These are phyloP conservation scores for Aspergillus hancockii DNA, from an alignment of 495 filamentous ascomycete genomes.

Conservation along the genomic window DNA sequence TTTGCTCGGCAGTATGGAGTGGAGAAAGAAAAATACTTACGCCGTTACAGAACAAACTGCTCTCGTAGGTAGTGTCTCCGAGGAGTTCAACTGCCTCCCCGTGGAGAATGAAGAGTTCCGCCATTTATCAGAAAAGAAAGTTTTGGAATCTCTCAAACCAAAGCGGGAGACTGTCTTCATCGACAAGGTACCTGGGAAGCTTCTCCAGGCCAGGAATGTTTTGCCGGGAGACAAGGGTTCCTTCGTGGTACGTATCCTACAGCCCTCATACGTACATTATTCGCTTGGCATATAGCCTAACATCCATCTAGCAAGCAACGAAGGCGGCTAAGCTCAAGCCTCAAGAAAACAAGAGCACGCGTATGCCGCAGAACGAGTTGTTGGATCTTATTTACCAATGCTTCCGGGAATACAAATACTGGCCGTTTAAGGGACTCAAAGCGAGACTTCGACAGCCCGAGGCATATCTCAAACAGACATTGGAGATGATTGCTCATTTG, in stretches of 20 bases:
- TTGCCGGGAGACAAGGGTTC: slow-evolving; percentile 37
- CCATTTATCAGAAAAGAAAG: slow-evolving; percentile 58
- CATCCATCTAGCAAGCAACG: slow-evolving; percentile 34
- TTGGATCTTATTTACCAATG: slow-evolving; percentile 77
- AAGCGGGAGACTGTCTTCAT: slow-evolving; percentile 53
- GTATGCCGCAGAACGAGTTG: slow-evolving; percentile 83
- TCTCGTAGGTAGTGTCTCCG: slow-evolving; percentile 68
- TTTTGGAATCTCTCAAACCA: slow-evolving; percentile 63
- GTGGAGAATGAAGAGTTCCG: slow-evolving; percentile 73
- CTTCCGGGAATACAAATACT: slow-evolving; percentile 84
- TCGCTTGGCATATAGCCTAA: slow-evolving; percentile 17
- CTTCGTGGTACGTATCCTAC: slow-evolving; percentile 42
- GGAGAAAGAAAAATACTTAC: slow-evolving; percentile 22
- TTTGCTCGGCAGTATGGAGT: background rate
- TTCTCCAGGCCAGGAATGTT: slow-evolving; percentile 38
- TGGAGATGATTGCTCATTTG: slow-evolving; percentile 79
- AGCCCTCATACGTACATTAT: background rate
- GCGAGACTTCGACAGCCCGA: slow-evolving; percentile 78
- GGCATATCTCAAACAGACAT: slow-evolving; percentile 79
- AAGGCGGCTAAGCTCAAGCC: slow-evolving; percentile 41
- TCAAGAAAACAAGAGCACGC: slow-evolving; percentile 78
- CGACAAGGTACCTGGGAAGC: slow-evolving; percentile 39
- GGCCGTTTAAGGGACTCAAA: slow-evolving; percentile 83
- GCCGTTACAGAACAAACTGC: slow-evolving; percentile 70
- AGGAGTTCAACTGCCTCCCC: slow-evolving; percentile 77